Evolutionary conservation across 257 asterid species (phyloP), one percentile per base, ranked within the genome.

Genomic region (Nicotiana tabacum): DNA sequence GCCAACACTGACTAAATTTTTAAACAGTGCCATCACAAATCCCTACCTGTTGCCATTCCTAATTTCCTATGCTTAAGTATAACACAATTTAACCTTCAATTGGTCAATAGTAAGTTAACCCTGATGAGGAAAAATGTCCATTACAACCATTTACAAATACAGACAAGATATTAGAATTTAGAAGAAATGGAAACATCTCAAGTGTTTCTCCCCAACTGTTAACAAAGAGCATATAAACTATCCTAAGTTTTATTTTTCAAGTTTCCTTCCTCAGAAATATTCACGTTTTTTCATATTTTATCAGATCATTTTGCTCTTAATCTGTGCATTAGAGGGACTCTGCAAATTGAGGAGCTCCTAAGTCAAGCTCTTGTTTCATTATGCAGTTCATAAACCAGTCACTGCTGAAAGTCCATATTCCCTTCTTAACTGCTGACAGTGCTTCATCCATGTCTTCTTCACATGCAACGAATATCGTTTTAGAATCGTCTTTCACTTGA

Each of bases 381-480:
- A 94, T 74, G 84, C 98, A 92, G 83, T 85, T 90, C 97, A 94
- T 93, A 29, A 96, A 87, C 99, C 99, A 94, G 79, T 95, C 97
- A 66, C 90, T 89, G 83, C 93, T 87, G 84, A 92, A 95, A 77
- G 98, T 92, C 87, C 82, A 80, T 13, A 94, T 86, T 81, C 96
- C 97, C 85, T 86, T 83, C 86, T 89, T 89, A 30, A 89, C 91
- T 9, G 96, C 97, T 82, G 87, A 84, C 51, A 89, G 85, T 66
- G 96, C 97, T 86, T 92, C 99, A 77, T 90, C 94, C 90, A 85
- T 89, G 85, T 94, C 97, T 88, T 96, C 96, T 81, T 92, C 98
- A 79, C 96, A 92, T 1, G 98, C 98, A 46, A 96, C 83, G 13
- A 90, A 94, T 61, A 96, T 84, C 7, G 94, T 89, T 82, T 83